Conservation (phyloP, 164 flowering plant genomes). For the Warburgia ugandensis region DNA sequence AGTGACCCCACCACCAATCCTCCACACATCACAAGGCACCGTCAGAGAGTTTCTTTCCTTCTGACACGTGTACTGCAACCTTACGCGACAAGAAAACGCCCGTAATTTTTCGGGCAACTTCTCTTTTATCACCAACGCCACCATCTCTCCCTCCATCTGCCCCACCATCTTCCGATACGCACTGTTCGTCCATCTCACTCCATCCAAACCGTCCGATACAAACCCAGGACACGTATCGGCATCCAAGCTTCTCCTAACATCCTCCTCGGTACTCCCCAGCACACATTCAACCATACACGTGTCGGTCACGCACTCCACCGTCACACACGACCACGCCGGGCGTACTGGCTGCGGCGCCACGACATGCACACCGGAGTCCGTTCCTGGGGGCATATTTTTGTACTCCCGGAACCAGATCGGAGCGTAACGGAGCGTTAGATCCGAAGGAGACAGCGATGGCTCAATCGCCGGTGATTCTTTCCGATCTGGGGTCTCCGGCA, state of each 20-base stretch:
- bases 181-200: slow-evolving; percentile 66
- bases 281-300: slow-evolving; percentile 36
- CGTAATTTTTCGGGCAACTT: slow-evolving; percentile 15
- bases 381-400: neutral
- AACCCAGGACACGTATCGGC: slow-evolving; percentile 80
- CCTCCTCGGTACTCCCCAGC: slow-evolving; percentile 45
- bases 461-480: slow-evolving; percentile 15
- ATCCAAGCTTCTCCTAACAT: slow-evolving; percentile 36
- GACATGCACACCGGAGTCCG: slow-evolving; percentile 7
- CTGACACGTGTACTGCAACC: slow-evolving; percentile 43
- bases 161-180: slow-evolving; percentile 52
- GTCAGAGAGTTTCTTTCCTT: slow-evolving; percentile 33
- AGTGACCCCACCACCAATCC: slow-evolving; percentile 56
- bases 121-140: slow-evolving; percentile 43
- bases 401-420: slow-evolving; percentile 33
- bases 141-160: slow-evolving; percentile 15
- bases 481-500: slow-evolving; percentile 54
- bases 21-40: slow-evolving; percentile 86
- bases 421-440: neutral
- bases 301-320: slow-evolving; percentile 59
- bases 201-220: slow-evolving; percentile 48
- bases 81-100: slow-evolving; percentile 67
- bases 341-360: slow-evolving; percentile 21
- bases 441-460: neutral
- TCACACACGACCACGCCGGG: slow-evolving; percentile 50